Conservation (phyloP, 768 basidiomycete species). For the Tricholoma bakamatsutake region DNA sequence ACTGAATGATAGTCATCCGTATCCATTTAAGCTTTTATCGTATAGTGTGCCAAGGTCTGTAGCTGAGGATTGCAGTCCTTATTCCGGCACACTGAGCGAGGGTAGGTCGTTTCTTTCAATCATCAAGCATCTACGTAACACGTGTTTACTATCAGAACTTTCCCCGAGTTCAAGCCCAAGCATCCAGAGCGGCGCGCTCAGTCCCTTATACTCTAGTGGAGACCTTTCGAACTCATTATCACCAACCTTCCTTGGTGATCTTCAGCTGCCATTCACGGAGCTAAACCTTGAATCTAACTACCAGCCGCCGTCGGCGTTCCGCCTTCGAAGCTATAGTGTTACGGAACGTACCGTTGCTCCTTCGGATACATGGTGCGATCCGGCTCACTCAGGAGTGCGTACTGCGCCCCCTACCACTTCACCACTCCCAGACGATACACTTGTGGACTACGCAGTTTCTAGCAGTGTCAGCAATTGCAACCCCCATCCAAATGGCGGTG, state of each 20-base stretch:
- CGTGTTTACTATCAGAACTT: not conserved
- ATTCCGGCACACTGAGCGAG: not conserved
- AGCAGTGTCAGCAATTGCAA: too few relatives aligned
- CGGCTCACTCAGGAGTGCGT: not conserved
- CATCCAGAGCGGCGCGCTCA: not conserved
- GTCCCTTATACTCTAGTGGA: not conserved
- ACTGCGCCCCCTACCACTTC: not conserved
- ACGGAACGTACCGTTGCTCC: not conserved
- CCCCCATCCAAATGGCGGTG: not conserved
- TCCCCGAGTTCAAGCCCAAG: not conserved
- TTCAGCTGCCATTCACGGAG: not conserved
- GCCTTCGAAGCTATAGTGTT: not conserved
- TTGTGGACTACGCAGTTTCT: not conserved
- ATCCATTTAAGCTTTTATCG: not conserved
- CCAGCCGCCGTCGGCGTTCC: not conserved
- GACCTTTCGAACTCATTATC: not conserved
- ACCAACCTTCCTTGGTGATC: not conserved
- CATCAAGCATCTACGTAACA: not conserved
- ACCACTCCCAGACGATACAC: not conserved
- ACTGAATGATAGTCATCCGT: not conserved
- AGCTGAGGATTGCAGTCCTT: not conserved
- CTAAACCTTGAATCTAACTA: not conserved
- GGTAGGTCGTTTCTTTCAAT: not conserved
- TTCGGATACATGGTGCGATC: conserved; percentile 1
- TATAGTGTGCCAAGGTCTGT: not conserved